Percentiles rank a stretch among this genome's conserved stretches.
These are phyloP conservation scores for Penicillium sp. DNA, from an alignment of 2,329 filamentous ascomycete species.

Conservation along the genomic window DNA sequence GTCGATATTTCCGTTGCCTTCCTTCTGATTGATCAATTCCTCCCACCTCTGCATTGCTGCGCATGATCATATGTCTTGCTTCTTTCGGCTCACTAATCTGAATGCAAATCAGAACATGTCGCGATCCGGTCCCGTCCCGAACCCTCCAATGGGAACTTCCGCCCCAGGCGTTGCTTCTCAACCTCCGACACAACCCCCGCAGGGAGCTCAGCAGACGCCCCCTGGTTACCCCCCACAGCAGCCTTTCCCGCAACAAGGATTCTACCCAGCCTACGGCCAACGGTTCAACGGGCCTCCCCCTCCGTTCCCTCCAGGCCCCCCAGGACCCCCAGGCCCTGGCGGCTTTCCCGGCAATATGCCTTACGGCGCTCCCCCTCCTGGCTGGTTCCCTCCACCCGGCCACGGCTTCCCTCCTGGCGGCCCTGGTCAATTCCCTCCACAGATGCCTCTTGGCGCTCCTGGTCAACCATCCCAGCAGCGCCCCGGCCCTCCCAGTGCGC, in stretches of 20 bases:
- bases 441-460: slow-evolving; percentile 59
- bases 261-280: slow-evolving; percentile 50
- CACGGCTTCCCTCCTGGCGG: slow-evolving; percentile 70
- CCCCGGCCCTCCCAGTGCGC: slow-evolving; percentile 33
- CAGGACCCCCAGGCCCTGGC: slow-evolving; percentile 64
- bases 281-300: slow-evolving; percentile 52
- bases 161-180: slow-evolving; percentile 44
- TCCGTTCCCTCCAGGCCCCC: slow-evolving; percentile 60
- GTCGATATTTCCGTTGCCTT: slow-evolving; percentile 99
- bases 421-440: slow-evolving; percentile 66
- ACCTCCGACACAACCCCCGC: slow-evolving; percentile 50
- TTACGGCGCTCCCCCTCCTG: slow-evolving; percentile 70
- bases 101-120: slow-evolving; percentile 43
- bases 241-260: slow-evolving; percentile 44
- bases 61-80: background rate
- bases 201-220: slow-evolving; percentile 38
- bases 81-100: slow-evolving; percentile 23
- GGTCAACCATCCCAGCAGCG: slow-evolving; percentile 47
- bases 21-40: slow-evolving; percentile 75
- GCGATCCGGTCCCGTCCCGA: slow-evolving; percentile 40
- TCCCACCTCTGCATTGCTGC: slow-evolving; percentile 7
- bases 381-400: slow-evolving; percentile 75
- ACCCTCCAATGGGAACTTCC: slow-evolving; percentile 16
- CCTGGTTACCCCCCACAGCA: slow-evolving; percentile 46
- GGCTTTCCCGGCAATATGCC: slow-evolving; percentile 71